Percentiles rank a stretch among this genome's conserved stretches.
Conservation (phyloP, 306 rosid genomes). For the Urtica urens region DNA sequence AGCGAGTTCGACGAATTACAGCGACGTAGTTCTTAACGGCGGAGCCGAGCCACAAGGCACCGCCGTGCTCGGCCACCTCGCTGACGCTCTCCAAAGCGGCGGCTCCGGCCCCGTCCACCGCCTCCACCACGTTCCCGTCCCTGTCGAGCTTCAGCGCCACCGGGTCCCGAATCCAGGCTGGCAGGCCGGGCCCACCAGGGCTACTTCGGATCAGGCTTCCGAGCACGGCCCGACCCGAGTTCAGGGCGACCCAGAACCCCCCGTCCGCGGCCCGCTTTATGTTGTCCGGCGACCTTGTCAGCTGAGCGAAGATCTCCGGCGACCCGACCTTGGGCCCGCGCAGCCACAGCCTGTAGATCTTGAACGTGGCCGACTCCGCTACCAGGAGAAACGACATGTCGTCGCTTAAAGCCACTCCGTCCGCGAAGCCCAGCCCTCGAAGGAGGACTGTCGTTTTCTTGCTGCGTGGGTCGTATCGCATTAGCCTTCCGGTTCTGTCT, state of each 20-base stretch:
- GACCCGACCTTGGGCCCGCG: conserved; percentile 11
- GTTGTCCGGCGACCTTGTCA: conserved; percentile 41
- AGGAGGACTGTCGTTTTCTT: conserved; percentile 29
- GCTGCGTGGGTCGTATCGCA: conserved; percentile 33
- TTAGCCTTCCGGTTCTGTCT: conserved; percentile 48
- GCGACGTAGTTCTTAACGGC: conserved; percentile 30
- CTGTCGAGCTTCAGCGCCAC: conserved; percentile 34
- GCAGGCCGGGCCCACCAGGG: background rate
- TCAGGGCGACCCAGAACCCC: conserved; percentile 43
- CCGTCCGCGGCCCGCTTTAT: conserved; percentile 32
- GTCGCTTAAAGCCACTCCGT: conserved; percentile 54
- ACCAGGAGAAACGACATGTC: conserved; percentile 37
- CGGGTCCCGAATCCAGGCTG: conserved; percentile 20
- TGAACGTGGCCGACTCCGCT: conserved; percentile 20
- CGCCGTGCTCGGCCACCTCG: conserved; percentile 39
- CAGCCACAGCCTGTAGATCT: conserved; percentile 26
- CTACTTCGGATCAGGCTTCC: background rate
- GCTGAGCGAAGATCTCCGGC: conserved; percentile 16
- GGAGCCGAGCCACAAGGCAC: conserved; percentile 49
- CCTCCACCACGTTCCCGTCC: conserved; percentile 23
- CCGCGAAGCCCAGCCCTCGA: conserved; percentile 36
- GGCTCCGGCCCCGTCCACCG: conserved; percentile 37
- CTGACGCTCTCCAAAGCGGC: conserved; percentile 29
- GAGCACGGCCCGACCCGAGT: conserved; percentile 25
- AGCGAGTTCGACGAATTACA: conserved; percentile 2